Base-by-base conservation (phyloP, 78 protist genomes). In the Protostelium mycophagum region DNA sequence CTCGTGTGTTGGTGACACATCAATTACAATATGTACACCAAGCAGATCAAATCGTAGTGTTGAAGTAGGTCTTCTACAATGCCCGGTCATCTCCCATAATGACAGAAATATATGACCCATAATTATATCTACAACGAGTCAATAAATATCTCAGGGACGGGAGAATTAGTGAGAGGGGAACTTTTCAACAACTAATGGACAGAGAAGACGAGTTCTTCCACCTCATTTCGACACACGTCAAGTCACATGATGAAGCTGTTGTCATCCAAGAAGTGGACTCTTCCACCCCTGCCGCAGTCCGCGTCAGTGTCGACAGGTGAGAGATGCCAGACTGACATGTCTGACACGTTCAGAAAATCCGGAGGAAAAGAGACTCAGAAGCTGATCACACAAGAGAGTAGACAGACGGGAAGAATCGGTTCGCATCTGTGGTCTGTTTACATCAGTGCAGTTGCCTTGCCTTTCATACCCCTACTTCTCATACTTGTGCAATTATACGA, bases 1-100 rank as follows among this genome's bases (percentile, higher is more conserved):
- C 98, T 23, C 93, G 96, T 36, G 10, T 99, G 28, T 90, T 98
- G 16, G 97, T 98, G 31, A 97, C 98, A 0, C 95, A 96, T 86
- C 90, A 84, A 35, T 35, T 96, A 25, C 88, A 96, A 63, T 83
- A 37, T 36, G 29, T 96, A 37, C 91, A 93, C 38, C 39, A 34
- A 83, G 92, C 90, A 0, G 96, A 96, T 88, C 36, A 85, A 36
- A 63, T 92, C 83, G 16, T 96, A 31, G 92, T 96, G 9, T 35
- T 93, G 38, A 93, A 85, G 38, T 51, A 16, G 16, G 73, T 25
- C n/a, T n/a, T n/a, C n/a, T n/a, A n/a, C n/a, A n/a, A n/a, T n/a
- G n/a, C n/a, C n/a, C n/a, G n/a, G n/a, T n/a, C n/a, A n/a, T n/a
- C n/a, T n/a, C n/a, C n/a, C n/a, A n/a, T n/a, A n/a, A n/a, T n/a